Evolutionary conservation across 1,139 yeast genomes (phyloP), one percentile per base, ranked within the genome.

Genomic region (Suhomyces bokatorum): DNA sequence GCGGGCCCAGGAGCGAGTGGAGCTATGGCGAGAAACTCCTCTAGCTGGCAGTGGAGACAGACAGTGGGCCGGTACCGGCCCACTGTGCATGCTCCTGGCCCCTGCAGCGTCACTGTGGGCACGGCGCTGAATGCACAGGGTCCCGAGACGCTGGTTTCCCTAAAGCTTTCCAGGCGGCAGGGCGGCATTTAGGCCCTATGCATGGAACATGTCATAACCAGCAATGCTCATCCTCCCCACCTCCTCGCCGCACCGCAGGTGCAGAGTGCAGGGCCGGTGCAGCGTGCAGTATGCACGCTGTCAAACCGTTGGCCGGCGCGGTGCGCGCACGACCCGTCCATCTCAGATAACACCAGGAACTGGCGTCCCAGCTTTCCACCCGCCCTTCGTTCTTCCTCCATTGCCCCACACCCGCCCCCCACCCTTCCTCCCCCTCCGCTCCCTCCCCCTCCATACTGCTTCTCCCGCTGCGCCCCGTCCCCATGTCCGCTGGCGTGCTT

Each of bases 401-500:
- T 14, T 15, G 15, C 13, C 32, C 17, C 36, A n/a, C 41, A 12
- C 6, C 16, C 12, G 29, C 3, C 22, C 27, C 28, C 14, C 28
- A 6, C 27, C 9, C 8, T 16, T 12, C 33, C 31, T 6, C 6
- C 14, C 35, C 32, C 30, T 4, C 30, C n/a, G 27, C 24, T 20
- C 24, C 24, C 24, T 20, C 6, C 24, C 24, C 9, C 2, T 7
- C 9, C 24, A 6, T 6, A 4, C 20, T 29, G 30, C 13, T 15
- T 10, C 17, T 32, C 14, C 36, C 41, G 6, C n/a, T 16, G 11
- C 37, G n/a, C 33, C 27, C 28, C 20, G 14, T 9, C 39, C 30
- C 32, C 35, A 54, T 54, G 57, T 47, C 52, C 15, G 48, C 55
- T 32, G 50, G 48, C 30, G 50, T 52, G 11, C 41, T 54, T 22